A percentile compares a stretch with the other conserved stretches of the same genome.
Conservation (phyloP, 257 asterid species). For the Penstemon eatonii region DNA sequence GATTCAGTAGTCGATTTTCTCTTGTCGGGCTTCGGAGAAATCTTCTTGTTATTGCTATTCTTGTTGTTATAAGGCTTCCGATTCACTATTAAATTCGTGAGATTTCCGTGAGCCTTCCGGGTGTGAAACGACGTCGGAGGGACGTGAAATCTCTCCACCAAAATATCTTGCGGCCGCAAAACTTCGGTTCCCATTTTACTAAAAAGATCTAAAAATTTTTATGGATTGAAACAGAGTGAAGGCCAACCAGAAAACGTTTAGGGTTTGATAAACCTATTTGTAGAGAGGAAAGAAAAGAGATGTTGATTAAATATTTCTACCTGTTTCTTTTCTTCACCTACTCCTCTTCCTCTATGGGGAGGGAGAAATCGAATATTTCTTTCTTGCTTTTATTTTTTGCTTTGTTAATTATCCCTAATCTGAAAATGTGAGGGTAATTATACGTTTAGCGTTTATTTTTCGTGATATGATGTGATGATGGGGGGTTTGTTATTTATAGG, state of each 20-base stretch:
- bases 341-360: constrained; percentile 17
- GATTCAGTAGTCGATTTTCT: background rate
- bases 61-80: constrained; percentile 3
- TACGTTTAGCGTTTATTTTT: no score
- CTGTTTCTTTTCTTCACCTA: background rate
- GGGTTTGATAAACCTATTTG: no score
- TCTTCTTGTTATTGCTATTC: constrained; percentile 2
- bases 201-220: background rate
- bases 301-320: no score
- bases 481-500: no score
- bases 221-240: background rate
- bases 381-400: no score
- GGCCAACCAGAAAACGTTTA: background rate
- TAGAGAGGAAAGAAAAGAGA: no score
- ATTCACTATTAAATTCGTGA: background rate
- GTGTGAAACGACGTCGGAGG: constrained; percentile 16
- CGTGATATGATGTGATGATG: no score
- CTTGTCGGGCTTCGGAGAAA: constrained; percentile 17
- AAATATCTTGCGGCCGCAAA: constrained; percentile 29
- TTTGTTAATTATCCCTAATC: no score
- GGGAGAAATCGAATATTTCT: background rate
- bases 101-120: constrained; percentile 6
- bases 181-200: constrained; percentile 33
- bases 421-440: no score
- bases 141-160: constrained; percentile 16